Evolutionary conservation across 2,329 filamentous ascomycete genomes (phyloP).

Genomic region (Colletotrichum neosansevieriae): DNA sequence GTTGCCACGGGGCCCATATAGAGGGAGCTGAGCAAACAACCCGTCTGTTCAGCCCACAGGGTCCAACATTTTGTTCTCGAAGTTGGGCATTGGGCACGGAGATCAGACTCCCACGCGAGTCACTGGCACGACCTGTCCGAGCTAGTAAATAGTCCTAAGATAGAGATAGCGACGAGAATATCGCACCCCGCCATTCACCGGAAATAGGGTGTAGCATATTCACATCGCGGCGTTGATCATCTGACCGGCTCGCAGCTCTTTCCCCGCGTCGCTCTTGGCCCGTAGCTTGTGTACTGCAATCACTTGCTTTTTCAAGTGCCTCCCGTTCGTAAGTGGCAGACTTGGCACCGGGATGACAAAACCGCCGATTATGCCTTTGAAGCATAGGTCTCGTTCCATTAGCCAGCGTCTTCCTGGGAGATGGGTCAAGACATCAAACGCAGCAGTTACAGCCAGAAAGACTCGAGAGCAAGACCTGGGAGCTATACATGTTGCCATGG

Average conservation of each 20-base stretch:
- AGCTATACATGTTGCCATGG: not conserved
- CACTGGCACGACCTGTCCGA: slow-evolving; percentile 16
- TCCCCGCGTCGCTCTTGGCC: slow-evolving; percentile 6
- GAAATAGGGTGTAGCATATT: slow-evolving; percentile 13
- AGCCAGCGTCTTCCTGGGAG: not conserved
- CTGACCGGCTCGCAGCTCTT: slow-evolving; percentile 8
- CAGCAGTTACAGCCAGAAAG: not conserved
- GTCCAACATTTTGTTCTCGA: not conserved
- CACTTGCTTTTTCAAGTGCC: slow-evolving; percentile 2
- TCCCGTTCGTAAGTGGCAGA: not conserved
- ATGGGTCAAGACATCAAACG: no score
- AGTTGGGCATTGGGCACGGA: slow-evolving; percentile 31
- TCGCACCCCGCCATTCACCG: not conserved
- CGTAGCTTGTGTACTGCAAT: not conserved
- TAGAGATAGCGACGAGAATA: not conserved
- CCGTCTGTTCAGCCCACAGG: no score
- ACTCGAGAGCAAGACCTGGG: not conserved
- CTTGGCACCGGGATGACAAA: not conserved
- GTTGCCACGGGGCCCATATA: slow-evolving; percentile 11
- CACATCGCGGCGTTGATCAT: slow-evolving; percentile 18
- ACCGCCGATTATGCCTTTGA: slow-evolving; percentile 3
- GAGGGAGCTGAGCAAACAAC: not conserved
- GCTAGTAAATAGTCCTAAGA: not conserved
- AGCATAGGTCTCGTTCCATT: not conserved
- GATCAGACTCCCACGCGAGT: slow-evolving; percentile 26